A percentile compares a stretch with the other conserved stretches of the same genome.
These are phyloP conservation scores for Lentinula sp. DNA, from an alignment of 768 basidiomycete genomes.

Conservation along the genomic window DNA sequence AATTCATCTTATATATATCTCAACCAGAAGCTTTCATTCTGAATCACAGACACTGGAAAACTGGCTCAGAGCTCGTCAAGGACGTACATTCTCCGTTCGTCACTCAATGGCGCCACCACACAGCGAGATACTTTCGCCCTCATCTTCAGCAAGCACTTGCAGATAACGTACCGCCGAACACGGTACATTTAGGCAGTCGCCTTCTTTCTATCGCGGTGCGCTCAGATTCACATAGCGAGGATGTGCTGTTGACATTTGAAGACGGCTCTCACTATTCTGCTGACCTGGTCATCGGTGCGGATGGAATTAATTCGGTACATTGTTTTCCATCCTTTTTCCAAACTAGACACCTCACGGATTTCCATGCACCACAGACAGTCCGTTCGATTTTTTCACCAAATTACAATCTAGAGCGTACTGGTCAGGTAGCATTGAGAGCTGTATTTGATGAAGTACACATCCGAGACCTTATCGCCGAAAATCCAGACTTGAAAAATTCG, in stretches of 20 bases:
- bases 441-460: not conserved
- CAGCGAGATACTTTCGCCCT: slow-evolving; percentile 1
- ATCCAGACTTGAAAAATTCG: not conserved
- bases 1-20: not conserved
- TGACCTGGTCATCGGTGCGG: slow-evolving; percentile 43
- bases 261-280: slow-evolving; percentile 41
- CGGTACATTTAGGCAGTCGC: not conserved
- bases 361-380: not conserved
- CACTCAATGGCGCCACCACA: not conserved
- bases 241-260: slow-evolving; percentile 25
- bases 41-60: not conserved
- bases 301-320: slow-evolving; percentile 13
- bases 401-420: not conserved
- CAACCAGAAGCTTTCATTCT: no score
- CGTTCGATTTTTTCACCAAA: not conserved
- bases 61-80: not conserved
- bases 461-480: not conserved
- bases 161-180: not conserved
- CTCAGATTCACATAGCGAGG: not conserved
- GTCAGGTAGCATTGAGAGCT: not conserved
- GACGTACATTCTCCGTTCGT: not conserved
- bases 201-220: not conserved
- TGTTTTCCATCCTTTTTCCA: not conserved
- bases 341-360: not conserved
- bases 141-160: slow-evolving; percentile 1